These are phyloP conservation scores for Saccharomyces hybrid DNA, from an alignment of 1,139 yeast genomes.

Conservation along the genomic window DNA sequence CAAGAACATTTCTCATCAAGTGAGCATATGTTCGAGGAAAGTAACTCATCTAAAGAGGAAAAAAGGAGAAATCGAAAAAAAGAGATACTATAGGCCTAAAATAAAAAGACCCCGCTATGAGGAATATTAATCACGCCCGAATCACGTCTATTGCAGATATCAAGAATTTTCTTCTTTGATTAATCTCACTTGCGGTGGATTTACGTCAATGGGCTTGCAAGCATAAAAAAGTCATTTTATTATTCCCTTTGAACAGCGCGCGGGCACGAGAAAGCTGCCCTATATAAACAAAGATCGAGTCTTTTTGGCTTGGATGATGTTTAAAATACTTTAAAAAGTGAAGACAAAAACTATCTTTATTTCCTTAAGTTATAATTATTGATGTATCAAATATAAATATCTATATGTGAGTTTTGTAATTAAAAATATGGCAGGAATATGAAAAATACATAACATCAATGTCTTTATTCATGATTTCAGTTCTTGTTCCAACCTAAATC, in stretches of 20 bases:
- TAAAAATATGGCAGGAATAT: not conserved
- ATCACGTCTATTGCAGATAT: not conserved
- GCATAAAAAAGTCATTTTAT: not conserved
- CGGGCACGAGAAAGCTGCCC: not conserved
- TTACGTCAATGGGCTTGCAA: not conserved
- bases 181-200: not conserved
- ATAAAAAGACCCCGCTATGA: not conserved
- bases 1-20: not conserved
- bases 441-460: not conserved
- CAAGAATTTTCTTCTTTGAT: not conserved
- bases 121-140: not conserved
- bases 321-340: not conserved
- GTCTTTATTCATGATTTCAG: not conserved
- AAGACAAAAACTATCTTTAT: not conserved
- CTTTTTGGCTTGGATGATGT: not conserved
- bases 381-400: not conserved
- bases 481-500: not conserved
- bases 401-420: not conserved
- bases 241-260: not conserved
- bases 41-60: not conserved
- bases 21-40: not conserved
- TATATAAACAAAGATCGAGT: not conserved
- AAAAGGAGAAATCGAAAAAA: not conserved
- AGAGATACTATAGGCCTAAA: not conserved
- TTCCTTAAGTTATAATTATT: not conserved